Conservation (phyloP, 2,329 filamentous ascomycete species). For the Apiospora malaysiana region DNA sequence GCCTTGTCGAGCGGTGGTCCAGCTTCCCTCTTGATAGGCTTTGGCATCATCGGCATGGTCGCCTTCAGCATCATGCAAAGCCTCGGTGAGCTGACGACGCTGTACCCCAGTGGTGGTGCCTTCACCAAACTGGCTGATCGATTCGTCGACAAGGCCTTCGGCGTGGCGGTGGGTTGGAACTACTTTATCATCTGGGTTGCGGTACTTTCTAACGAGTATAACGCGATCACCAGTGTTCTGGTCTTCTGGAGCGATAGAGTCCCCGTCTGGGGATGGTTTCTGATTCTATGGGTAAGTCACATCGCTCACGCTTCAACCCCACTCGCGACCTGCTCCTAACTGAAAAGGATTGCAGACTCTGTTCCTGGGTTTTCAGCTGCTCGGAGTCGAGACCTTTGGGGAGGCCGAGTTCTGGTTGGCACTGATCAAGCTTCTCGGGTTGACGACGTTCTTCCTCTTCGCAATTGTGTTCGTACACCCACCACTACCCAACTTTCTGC, state of each 20-base stretch:
- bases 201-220: conserved; percentile 74
- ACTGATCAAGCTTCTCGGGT: conserved; percentile 71
- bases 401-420: conserved; percentile 84
- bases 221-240: conserved; percentile 70
- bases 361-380: conserved; percentile 71
- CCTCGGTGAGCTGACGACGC: conserved; percentile 74
- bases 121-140: conserved; percentile 75
- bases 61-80: conserved; percentile 72
- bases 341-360: conserved; percentile 43
- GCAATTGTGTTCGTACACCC: conserved; percentile 59
- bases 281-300: conserved; percentile 69
- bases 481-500: conserved; percentile 2
- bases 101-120: conserved; percentile 73
- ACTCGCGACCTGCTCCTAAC: conserved; percentile 1
- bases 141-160: conserved; percentile 74
- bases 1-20: conserved; percentile 73
- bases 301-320: not conserved
- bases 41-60: conserved; percentile 73
- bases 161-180: conserved; percentile 73
- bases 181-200: conserved; percentile 73
- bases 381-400: conserved; percentile 76
- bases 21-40: conserved; percentile 75
- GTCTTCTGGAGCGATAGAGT: conserved; percentile 68
- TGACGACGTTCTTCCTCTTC: conserved; percentile 76
- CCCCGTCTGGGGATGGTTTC: conserved; percentile 71